These are phyloP conservation scores for Sequoia sempervirens DNA, from an alignment of 75 land plant genomes.

Conservation along the genomic window DNA sequence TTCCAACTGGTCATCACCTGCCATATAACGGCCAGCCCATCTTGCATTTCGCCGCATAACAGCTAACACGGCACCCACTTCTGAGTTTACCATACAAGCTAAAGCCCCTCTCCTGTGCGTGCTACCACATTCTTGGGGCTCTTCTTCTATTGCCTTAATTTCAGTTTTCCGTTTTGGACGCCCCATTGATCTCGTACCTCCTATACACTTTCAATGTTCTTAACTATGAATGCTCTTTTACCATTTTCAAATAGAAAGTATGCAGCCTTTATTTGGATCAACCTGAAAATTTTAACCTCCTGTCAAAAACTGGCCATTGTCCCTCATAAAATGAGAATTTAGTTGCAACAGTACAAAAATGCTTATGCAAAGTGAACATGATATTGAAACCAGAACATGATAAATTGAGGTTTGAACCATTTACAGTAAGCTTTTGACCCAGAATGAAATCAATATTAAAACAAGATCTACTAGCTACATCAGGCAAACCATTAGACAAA, in stretches of 20 bases:
- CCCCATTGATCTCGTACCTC: constrained; percentile 25
- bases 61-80: constrained; percentile 82
- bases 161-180: constrained; percentile 48
- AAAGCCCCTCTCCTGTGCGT: constrained; percentile 44
- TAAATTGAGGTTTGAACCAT: not conserved
- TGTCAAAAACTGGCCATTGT: not conserved
- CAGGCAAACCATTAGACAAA: not conserved
- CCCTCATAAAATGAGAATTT: not conserved
- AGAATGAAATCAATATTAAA: not conserved
- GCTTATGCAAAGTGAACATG: not conserved
- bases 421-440: not conserved
- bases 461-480: not conserved
- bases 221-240: not conserved
- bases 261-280: not conserved
- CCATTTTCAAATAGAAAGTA: not conserved
- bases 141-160: constrained; percentile 62
- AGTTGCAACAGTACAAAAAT: not conserved
- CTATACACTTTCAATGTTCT: not conserved
- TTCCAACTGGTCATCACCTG: constrained; percentile 81
- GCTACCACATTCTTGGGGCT: constrained; percentile 41
- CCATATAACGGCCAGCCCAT: constrained; percentile 79
- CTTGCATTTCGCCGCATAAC: constrained; percentile 93
- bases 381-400: not conserved
- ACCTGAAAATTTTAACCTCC: not conserved
- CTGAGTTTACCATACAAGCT: constrained; percentile 89